A percentile compares a stretch with the other conserved stretches of the same genome.
Conservation (phyloP, 2,329 filamentous ascomycete genomes). For the Lasiodiplodia citricola region DNA sequence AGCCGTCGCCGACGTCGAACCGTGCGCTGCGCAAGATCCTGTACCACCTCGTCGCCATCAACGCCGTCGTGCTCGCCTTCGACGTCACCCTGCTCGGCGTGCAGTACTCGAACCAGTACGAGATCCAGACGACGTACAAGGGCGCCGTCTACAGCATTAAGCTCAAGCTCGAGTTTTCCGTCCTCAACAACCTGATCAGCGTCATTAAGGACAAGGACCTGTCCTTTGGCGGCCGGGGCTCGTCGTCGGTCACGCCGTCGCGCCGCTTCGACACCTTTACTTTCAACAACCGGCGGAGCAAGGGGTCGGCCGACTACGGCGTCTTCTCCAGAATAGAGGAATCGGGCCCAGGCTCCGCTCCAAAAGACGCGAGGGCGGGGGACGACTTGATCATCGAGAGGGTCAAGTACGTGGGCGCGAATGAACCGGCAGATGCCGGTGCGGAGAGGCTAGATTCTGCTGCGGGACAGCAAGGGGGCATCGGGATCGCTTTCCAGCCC, state of each 20-base stretch:
- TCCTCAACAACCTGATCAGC: conserved; percentile 55
- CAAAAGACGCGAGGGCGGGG: background rate
- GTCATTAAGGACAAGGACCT: conserved; percentile 30
- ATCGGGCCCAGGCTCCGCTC: background rate
- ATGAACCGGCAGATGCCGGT: background rate
- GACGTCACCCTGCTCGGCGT: conserved; percentile 47
- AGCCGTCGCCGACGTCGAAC: background rate
- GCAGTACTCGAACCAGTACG: conserved; percentile 45
- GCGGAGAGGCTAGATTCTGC: background rate
- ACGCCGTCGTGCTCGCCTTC: conserved; percentile 47
- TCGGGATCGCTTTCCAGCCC: background rate
- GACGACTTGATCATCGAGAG: background rate
- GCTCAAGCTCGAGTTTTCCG: conserved; percentile 62
- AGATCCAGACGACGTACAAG: conserved; percentile 48
- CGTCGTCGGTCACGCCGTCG: background rate
- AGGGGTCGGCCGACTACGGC: background rate
- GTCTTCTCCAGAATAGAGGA: background rate
- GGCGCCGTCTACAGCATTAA: conserved; percentile 53
- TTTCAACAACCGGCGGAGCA: conserved; percentile 3
- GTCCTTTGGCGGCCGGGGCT: conserved; percentile 16
- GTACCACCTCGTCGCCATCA: conserved; percentile 44
- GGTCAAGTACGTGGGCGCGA: background rate
- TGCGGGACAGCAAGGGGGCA: background rate
- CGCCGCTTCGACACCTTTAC: background rate
- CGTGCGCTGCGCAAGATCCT: conserved; percentile 36